Evolutionary conservation across 2,329 filamentous ascomycete species (phyloP).

Genomic region (Exophiala dermatitidis): DNA sequence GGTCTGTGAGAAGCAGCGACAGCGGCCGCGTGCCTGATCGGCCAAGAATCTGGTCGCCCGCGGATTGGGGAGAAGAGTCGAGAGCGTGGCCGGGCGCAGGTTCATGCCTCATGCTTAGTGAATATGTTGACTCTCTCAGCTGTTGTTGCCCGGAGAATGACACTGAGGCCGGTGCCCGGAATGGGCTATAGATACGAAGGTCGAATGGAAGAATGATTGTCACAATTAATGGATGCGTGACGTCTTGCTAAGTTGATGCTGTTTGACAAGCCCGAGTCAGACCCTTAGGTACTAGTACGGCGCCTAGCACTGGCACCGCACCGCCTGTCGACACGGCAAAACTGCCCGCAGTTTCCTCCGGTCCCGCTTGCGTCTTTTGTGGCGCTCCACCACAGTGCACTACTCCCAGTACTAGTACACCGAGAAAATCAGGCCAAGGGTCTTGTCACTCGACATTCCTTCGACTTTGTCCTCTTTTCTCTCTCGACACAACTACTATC

Average conservation of each 20-base stretch:
- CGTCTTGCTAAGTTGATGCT: not conserved
- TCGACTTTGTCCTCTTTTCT: not conserved
- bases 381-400: too few species aligned
- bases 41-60: not conserved
- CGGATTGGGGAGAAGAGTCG: slow-evolving; percentile 19
- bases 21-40: not conserved
- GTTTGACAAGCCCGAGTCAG: not conserved
- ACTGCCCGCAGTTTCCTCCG: slow-evolving; percentile 5
- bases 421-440: not conserved
- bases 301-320: too few species aligned
- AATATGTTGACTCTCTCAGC: not conserved
- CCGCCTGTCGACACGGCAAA: not conserved
- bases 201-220: too few species aligned
- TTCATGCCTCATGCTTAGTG: slow-evolving; percentile 27
- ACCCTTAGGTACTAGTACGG: too few species aligned
- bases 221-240: not conserved
- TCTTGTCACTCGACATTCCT: not conserved
- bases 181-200: not conserved
- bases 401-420: not conserved
- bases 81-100: slow-evolving; percentile 17
- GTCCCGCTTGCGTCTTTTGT: not conserved
- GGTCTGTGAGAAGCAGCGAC: slow-evolving; percentile 17
- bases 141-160: not conserved
- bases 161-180: not conserved
- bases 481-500: not conserved